phyloP scores from a whole-genome alignment of 106 monocot species.

The Xerophyta viscosa region DNA sequence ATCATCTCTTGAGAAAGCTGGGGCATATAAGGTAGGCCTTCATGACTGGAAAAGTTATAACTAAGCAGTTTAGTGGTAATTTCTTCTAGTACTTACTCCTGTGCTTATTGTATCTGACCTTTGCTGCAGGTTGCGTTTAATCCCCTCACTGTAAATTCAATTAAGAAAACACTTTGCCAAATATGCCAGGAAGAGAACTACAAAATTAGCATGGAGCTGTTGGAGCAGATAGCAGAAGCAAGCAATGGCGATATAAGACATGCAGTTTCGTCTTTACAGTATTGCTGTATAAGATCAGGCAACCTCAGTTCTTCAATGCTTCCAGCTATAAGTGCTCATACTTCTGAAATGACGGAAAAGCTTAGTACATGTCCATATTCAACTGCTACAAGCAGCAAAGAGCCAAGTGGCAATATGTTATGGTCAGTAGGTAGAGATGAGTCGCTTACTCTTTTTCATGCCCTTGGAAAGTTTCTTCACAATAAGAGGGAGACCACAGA shows the following conservation, averaged over 20 bases:
- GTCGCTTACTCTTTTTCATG: slow-evolving; percentile 80
- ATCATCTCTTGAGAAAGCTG: slow-evolving; percentile 51
- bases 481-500: slow-evolving; percentile 63
- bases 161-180: slow-evolving; percentile 66
- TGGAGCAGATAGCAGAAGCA: slow-evolving; percentile 62
- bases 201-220: slow-evolving; percentile 29
- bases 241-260: slow-evolving; percentile 93
- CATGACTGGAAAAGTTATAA: not conserved
- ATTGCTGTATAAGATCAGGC: slow-evolving; percentile 43
- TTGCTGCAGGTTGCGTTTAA: slow-evolving; percentile 73
- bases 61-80: too few species aligned
- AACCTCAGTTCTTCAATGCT: too few species aligned
- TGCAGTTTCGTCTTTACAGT: slow-evolving; percentile 88
- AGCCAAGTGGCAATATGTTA: not conserved
- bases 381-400: slow-evolving; percentile 3
- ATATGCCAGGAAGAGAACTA: slow-evolving; percentile 67
- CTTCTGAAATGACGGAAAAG: slow-evolving; percentile 6
- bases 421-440: slow-evolving; percentile 75
- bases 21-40: slow-evolving; percentile 72
- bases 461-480: slow-evolving; percentile 95
- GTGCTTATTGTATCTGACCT: too few species aligned
- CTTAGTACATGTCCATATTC: slow-evolving; percentile 7
- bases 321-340: slow-evolving; percentile 1
- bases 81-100: too few species aligned
- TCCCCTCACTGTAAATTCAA: slow-evolving; percentile 75